phyloP scores from a whole-genome alignment of 73 alveolate genomes.

The Paramecium tetraurelia region DNA sequence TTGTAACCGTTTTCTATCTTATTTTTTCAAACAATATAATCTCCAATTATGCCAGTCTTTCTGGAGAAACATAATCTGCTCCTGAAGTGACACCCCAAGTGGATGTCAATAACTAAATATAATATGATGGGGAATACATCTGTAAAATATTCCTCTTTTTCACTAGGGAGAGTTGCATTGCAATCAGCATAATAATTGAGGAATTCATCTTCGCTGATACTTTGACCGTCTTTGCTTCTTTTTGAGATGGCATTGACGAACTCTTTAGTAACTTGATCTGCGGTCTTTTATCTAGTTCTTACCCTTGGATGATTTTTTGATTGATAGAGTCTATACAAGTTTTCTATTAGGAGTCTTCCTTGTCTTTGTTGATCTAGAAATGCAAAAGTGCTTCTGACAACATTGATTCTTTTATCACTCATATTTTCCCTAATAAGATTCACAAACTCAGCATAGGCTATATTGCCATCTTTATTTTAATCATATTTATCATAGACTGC shows the following conservation, averaged over 20 bases:
- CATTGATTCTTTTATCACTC: constrained; percentile 73
- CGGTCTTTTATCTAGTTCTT: constrained; percentile 79
- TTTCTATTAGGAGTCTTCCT: constrained; percentile 62
- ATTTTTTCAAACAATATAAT: constrained; percentile 74
- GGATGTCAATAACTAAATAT: constrained; percentile 60
- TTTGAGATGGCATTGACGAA: constrained; percentile 70
- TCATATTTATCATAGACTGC: constrained; percentile 79
- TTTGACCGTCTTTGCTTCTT: constrained; percentile 67
- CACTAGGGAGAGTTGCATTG: constrained; percentile 84
- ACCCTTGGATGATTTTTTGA: constrained; percentile 85
- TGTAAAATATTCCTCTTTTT: constrained; percentile 82
- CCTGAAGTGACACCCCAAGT: constrained; percentile 80
- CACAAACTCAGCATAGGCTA: constrained; percentile 76
- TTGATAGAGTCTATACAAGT: constrained; percentile 49
- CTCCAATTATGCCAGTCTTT: constrained; percentile 69
- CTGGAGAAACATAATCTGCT: constrained; percentile 72
- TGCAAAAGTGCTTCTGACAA: constrained; percentile 74
- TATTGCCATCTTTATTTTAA: constrained; percentile 72
- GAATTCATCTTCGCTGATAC: constrained; percentile 69
- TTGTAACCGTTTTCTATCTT: constrained; percentile 77
- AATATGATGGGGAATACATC: constrained; percentile 32
- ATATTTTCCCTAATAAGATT: constrained; percentile 70
- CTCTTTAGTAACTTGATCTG: constrained; percentile 70
- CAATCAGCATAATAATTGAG: constrained; percentile 83
- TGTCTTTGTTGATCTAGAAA: constrained; percentile 64